phyloP scores from a whole-genome alignment of 441 rosid species.

The Corymbia citriodora region DNA sequence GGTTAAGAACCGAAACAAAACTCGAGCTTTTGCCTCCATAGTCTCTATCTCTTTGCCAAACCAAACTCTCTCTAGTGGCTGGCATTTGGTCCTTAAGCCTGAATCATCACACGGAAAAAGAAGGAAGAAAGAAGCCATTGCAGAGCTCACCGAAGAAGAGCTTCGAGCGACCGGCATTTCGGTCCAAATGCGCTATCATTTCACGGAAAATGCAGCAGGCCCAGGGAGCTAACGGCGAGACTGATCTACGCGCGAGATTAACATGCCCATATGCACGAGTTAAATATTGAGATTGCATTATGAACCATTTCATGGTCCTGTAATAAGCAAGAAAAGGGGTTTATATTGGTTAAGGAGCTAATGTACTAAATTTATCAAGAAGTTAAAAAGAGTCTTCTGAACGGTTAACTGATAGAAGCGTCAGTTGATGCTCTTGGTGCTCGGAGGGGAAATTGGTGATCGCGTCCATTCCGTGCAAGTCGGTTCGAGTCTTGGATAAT shows the following conservation, averaged over 20 bases:
- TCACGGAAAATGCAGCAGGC: background rate
- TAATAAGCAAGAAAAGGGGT: too few relatives aligned
- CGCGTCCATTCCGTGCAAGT: slow-evolving; percentile 22
- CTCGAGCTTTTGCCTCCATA: background rate
- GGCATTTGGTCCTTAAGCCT: background rate
- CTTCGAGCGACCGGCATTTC: background rate
- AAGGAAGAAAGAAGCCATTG: background rate
- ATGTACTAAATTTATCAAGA: background rate
- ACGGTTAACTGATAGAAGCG: background rate
- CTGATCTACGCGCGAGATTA: background rate
- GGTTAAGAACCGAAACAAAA: too few relatives aligned
- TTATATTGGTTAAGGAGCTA: background rate
- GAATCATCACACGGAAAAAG: background rate
- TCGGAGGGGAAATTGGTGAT: slow-evolving; percentile 27
- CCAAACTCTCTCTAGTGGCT: background rate
- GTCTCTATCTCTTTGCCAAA: background rate
- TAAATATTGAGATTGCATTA: rapidly evolving
- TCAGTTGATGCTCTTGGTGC: background rate
- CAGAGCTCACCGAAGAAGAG: background rate
- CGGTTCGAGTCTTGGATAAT: slow-evolving; percentile 39
- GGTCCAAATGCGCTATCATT: background rate
- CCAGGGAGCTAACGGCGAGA: background rate
- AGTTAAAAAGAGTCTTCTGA: background rate
- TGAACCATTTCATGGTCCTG: background rate
- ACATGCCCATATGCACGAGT: background rate